Base-by-base conservation (phyloP, 257 asterid genomes). In the Penstemon newberryi region DNA sequence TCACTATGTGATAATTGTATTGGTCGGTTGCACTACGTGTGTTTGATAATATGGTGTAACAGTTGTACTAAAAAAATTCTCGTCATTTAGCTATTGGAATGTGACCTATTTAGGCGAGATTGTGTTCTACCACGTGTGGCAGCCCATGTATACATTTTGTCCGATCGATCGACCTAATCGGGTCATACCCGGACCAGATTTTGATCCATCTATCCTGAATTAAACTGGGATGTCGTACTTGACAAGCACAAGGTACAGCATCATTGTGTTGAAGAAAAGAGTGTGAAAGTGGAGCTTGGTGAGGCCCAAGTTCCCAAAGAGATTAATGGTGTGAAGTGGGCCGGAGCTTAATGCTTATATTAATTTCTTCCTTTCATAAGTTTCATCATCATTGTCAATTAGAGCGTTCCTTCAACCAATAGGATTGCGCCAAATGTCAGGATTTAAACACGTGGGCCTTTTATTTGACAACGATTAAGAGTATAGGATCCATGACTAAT, bases 271-370 rank as follows among this genome's bases (percentile, higher is more conserved):
- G 46, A 71, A 63, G 73, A 75, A 76, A 76, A 76, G 67, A 66
- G 71, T 58, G 67, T 41, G 69, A 70, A 73, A 72, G 88, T 77
- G 80, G 81, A 72, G 82, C 79, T 72, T 74, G 78, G 90, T 73
- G 93, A 89, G 96, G 89, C 87, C 95, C 95, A 86, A 88, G 79
- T 90, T 80, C 92, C 97, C 70, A 90, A 86, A 77, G 89, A 77
- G 87, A 86, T 88, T 75, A 82, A 75, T 80, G 69, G 63, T 33
- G 61, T 62, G 68, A 70, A 38, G 82, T 69, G 83, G 77, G 84
- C 69, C 73, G 33, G 33, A 71, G 69, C 73, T 76, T 75, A 18
- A 53, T 69, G 51, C 53, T 60, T 49, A 10, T 56, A 11, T 37
- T 67, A 10, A 13, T 63, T 19, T 52, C 45, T 73, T 67, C 64